phyloP scores from a whole-genome alignment of 176 grass and related monocot species.

The Miscanthus lutarioriparius region DNA sequence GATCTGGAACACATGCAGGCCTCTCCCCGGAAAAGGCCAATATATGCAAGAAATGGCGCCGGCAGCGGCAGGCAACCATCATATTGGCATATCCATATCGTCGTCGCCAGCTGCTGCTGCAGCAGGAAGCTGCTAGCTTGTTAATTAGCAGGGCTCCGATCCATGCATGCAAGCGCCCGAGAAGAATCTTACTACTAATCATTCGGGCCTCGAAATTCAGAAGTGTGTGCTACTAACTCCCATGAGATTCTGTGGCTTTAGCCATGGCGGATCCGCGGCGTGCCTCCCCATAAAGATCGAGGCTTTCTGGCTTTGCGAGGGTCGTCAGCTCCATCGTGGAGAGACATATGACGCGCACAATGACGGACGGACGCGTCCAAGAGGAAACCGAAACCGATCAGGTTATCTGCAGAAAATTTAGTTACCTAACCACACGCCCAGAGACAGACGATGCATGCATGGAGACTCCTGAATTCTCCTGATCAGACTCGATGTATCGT shows the following conservation, averaged over 20 bases:
- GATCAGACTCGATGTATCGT: not conserved
- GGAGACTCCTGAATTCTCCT: not conserved
- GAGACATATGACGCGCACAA: not conserved
- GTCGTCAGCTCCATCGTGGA: not conserved
- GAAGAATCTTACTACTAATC: constrained; percentile 34
- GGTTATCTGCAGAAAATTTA: not conserved
- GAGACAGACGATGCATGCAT: not conserved
- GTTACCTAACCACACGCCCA: not conserved
- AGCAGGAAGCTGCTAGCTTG: not conserved
- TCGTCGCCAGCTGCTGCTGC: not conserved
- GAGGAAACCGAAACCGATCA: not conserved
- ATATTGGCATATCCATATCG: constrained; percentile 21
- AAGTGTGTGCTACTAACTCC: constrained; percentile 22
- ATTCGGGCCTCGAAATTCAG: constrained; percentile 32
- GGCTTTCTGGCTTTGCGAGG: constrained; percentile 21
- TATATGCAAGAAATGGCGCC: not conserved
- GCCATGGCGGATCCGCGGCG: constrained; percentile 28
- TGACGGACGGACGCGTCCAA: not conserved
- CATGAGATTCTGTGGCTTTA: constrained; percentile 40
- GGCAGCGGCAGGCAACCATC: constrained; percentile 46
- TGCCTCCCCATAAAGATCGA: constrained; percentile 47
- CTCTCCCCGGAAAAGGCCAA: constrained; percentile 18
- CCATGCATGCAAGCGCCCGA: not conserved
- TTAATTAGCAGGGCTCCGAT: not conserved
- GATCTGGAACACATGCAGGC: constrained; percentile 61